These are phyloP conservation scores for Claviceps cyperi DNA, from an alignment of 2,329 filamentous ascomycete species.

Conservation along the genomic window DNA sequence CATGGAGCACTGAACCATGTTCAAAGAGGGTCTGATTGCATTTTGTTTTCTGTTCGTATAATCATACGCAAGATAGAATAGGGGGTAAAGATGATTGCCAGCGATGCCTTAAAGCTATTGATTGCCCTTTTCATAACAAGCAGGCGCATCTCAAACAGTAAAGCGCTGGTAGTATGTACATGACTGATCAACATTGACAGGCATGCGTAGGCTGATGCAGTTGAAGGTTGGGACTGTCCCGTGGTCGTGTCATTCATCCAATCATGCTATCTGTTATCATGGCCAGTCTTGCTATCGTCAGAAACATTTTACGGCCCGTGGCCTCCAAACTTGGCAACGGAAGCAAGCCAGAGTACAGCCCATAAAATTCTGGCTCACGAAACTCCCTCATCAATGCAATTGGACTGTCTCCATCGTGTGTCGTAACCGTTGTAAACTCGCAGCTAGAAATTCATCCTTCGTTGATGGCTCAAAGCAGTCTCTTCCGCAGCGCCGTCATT, in stretches of 20 bases:
- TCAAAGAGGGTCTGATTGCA: slow-evolving; percentile 11
- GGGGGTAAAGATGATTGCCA: slow-evolving; percentile 6
- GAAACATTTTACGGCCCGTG: background rate
- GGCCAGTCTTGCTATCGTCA: background rate
- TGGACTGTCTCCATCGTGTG: background rate
- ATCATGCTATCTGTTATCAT: background rate
- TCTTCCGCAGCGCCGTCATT: background rate
- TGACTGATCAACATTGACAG: background rate
- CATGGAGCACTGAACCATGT: slow-evolving; percentile 12
- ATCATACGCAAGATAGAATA: slow-evolving; percentile 21
- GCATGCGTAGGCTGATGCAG: background rate
- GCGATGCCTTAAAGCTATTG: slow-evolving; percentile 1
- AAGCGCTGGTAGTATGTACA: background rate
- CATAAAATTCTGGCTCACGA: slow-evolving; percentile 2
- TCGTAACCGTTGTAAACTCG: background rate
- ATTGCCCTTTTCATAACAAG: background rate
- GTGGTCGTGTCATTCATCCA: background rate
- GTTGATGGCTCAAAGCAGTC: background rate
- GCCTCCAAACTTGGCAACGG: background rate
- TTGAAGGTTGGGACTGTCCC: background rate
- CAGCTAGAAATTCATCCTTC: background rate
- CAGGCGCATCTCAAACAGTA: background rate
- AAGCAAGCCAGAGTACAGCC: background rate
- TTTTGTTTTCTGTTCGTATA: slow-evolving; percentile 11
- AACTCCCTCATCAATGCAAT: slow-evolving; percentile 11